Percentiles rank a stretch among this genome's conserved stretches.
phyloP scores from a whole-genome alignment of 805 yeast species.

The Kodamaea lidongshanica region DNA sequence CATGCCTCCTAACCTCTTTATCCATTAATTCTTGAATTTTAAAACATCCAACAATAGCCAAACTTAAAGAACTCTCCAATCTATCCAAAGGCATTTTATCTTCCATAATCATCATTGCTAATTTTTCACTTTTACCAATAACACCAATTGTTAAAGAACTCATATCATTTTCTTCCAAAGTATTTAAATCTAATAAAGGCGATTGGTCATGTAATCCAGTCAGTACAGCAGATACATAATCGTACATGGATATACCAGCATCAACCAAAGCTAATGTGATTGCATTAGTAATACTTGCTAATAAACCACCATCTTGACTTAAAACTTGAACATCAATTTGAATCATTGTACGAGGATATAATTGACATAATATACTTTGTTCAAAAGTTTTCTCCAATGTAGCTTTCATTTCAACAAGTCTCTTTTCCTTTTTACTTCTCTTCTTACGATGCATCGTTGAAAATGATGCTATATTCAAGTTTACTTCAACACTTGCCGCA shows the following conservation, averaged over 20 bases:
- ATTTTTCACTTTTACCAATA: conserved; percentile 73
- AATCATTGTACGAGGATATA: conserved; percentile 82
- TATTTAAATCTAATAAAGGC: conserved; percentile 77
- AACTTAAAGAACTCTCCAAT: conserved; percentile 66
- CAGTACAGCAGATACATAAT: conserved; percentile 73
- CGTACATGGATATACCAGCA: conserved; percentile 93
- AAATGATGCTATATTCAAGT: conserved; percentile 72
- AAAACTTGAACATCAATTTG: conserved; percentile 69
- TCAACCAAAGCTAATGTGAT: conserved; percentile 85
- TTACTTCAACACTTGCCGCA: conserved; percentile 55
- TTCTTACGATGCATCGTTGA: conserved; percentile 72
- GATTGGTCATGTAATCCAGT: conserved; percentile 73
- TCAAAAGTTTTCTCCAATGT: conserved; percentile 64
- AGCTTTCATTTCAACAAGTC: conserved; percentile 62
- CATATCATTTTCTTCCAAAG: conserved; percentile 78
- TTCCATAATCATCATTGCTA: conserved; percentile 72
- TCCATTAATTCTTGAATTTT: conserved; percentile 82
- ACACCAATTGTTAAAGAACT: conserved; percentile 77
- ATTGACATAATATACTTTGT: conserved; percentile 64
- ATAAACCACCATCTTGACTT: conserved; percentile 84
- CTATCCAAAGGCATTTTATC: conserved; percentile 80
- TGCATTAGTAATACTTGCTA: conserved; percentile 77
- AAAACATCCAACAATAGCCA: conserved; percentile 85
- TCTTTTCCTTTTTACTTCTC: conserved; percentile 59
- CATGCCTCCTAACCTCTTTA: conserved; percentile 70